Evolutionary conservation across 768 basidiomycete genomes (phyloP).

Genomic region (Leccinum subtestaceum): DNA sequence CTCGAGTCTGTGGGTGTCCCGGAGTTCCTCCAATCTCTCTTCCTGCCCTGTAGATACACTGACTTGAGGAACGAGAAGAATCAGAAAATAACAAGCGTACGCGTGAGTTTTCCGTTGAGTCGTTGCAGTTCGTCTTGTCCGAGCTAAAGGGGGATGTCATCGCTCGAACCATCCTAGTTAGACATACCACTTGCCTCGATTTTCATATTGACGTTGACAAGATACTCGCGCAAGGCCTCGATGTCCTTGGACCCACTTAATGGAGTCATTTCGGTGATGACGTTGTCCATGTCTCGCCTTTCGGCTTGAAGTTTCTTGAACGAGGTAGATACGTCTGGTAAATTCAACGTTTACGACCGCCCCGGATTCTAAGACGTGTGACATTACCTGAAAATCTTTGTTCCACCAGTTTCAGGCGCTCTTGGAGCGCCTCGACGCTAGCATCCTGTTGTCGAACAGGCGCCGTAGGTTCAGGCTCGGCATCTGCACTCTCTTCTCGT

Average conservation of each 20-base stretch:
- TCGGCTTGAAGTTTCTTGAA: conserved; percentile 76
- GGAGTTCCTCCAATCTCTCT: conserved; percentile 77
- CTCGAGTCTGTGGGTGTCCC: conserved; percentile 80
- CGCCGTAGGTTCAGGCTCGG: background rate
- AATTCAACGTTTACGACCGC: conserved; percentile 1
- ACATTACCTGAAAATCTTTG: conserved; percentile 69
- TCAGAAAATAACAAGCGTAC: conserved; percentile 43
- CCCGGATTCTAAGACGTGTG: background rate
- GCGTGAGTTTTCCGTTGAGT: conserved; percentile 65
- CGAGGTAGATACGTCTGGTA: conserved; percentile 72
- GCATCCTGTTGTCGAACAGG: conserved; percentile 7
- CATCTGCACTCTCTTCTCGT: background rate
- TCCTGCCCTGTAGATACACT: conserved; percentile 63
- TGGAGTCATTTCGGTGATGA: conserved; percentile 71
- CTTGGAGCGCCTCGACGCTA: conserved; percentile 58
- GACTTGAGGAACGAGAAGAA: background rate
- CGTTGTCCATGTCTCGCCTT: conserved; percentile 61
- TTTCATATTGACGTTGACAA: conserved; percentile 65
- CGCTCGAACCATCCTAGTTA: background rate
- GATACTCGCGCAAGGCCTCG: conserved; percentile 68
- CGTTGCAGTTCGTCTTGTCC: conserved; percentile 78
- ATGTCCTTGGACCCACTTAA: conserved; percentile 62
- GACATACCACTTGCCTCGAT: conserved; percentile 53
- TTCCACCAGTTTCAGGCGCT: conserved; percentile 67
- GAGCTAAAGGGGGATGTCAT: conserved; percentile 39